These are phyloP conservation scores for Brassica hybrid DNA, from an alignment of 441 rosid species.

Conservation along the genomic window DNA sequence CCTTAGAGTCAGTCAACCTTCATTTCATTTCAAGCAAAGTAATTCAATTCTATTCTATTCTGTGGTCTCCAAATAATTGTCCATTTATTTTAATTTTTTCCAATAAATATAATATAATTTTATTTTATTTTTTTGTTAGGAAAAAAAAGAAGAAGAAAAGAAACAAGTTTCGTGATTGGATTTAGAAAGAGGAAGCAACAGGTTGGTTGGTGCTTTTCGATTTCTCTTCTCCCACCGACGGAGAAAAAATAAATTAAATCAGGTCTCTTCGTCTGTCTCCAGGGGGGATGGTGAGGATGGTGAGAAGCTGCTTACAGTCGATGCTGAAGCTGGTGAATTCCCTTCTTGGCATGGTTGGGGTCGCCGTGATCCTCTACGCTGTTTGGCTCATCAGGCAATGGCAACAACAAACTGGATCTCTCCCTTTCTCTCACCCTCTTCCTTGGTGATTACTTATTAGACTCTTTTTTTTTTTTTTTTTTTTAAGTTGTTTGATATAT, in stretches of 20 bases:
- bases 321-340: conserved; percentile 77
- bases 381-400: conserved; percentile 79
- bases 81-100: neutral
- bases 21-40: too few species aligned
- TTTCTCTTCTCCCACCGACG: too few species aligned
- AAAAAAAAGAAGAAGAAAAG: neutral
- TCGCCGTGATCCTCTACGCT: conserved; percentile 67
- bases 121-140: neutral
- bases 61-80: conserved; percentile 24
- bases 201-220: too few species aligned
- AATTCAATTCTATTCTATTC: too few species aligned
- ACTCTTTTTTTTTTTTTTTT: conserved; percentile 36
- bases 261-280: too few species aligned
- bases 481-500: too few species aligned
- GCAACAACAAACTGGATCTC: conserved; percentile 63
- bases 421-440: conserved; percentile 51
- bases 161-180: neutral
- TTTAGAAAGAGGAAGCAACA: too few species aligned
- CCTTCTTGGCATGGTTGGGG: conserved; percentile 78
- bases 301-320: conserved; percentile 79
- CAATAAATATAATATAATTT: neutral
- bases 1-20: neutral
- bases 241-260: neutral
- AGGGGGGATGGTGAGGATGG: conserved; percentile 56
- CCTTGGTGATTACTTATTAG: too few species aligned